Evolutionary conservation across 148 eudicot genomes (phyloP), one percentile per base, ranked within the genome.

Genomic region (Arbutus unedo): DNA sequence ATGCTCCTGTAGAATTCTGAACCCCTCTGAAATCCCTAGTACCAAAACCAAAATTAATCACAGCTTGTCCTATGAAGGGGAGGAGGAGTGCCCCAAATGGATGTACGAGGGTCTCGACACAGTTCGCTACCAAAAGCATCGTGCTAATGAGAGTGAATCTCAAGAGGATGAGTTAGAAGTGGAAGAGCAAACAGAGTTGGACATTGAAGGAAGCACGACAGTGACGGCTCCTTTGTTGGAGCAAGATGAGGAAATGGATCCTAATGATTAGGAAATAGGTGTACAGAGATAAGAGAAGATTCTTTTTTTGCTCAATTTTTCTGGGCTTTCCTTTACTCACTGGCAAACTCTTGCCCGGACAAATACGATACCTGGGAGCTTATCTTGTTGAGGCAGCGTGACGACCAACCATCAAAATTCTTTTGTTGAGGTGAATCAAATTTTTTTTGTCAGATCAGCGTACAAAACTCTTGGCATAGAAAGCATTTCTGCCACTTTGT

Each of bases 201-300:
- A 90, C 49, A 90, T 89, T 62, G 87, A 78, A 50, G 84, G 84
- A 81, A 82, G 67, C 72, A 59, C 82, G 47, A 83, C 68, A n/a
- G 81, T 77, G 16, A 80, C 89, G 1, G 84, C 81, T 8, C 85
- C 88, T 1, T 83, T 91, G 3, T n/a, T 73, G 51, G 95, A 92
- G 48, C 89, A 91, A 85, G 98, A 94, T 76, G 98, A 92, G 81
- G 97, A 93, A 88, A 92, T 94, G 98, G 98, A 96, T 78, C 94
- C 97, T 7, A 86, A 93, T 64, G 98, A 94, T 85, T 94, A 91
- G 87, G 75, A 21, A 64, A 55, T 31, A 72, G n/a, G 9, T 75
- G 85, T 81, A 71, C 70, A 83, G 72, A 81, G 81, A 49, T 44
- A 55, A 25, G 11, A n/a, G 41, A 71, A 41, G 80, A 78, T 82